Conservation (phyloP, 2,329 filamentous ascomycete genomes). For the Aspergillus puulaauensis region DNA sequence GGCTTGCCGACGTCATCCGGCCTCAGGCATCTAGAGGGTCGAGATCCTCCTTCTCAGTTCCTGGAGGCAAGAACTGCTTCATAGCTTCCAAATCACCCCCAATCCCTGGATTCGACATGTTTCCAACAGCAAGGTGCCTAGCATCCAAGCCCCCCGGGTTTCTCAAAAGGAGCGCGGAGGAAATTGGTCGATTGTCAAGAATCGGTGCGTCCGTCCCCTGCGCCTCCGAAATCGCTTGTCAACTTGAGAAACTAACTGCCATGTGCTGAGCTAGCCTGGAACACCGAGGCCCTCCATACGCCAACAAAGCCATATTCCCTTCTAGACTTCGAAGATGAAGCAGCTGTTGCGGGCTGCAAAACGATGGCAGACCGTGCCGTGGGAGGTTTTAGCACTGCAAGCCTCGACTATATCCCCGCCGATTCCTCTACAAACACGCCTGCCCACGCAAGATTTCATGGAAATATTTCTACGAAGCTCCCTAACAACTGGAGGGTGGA, state of each 20-base stretch:
- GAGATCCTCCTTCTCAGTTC: not conserved
- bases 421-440: slow-evolving; percentile 46
- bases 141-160: slow-evolving; percentile 49
- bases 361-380: slow-evolving; percentile 84
- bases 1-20: not conserved
- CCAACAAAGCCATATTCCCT: slow-evolving; percentile 41
- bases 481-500: slow-evolving; percentile 60
- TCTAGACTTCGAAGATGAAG: slow-evolving; percentile 43
- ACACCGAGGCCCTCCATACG: slow-evolving; percentile 37
- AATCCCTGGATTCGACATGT: slow-evolving; percentile 26
- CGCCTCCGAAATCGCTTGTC: not conserved
- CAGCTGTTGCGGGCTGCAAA: slow-evolving; percentile 52
- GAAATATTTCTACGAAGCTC: slow-evolving; percentile 81
- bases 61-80: not conserved
- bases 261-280: slow-evolving; percentile 35
- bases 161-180: slow-evolving; percentile 58
- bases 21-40: not conserved
- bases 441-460: slow-evolving; percentile 78
- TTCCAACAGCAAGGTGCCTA: slow-evolving; percentile 40
- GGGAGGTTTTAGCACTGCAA: slow-evolving; percentile 76
- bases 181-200: slow-evolving; percentile 56
- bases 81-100: not conserved
- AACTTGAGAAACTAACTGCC: not conserved
- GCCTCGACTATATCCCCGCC: slow-evolving; percentile 65
- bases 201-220: slow-evolving; percentile 47